phyloP scores from a whole-genome alignment of 225 moss, liverwort and hornwort species.

The Rhytidiadelphus loreus region DNA sequence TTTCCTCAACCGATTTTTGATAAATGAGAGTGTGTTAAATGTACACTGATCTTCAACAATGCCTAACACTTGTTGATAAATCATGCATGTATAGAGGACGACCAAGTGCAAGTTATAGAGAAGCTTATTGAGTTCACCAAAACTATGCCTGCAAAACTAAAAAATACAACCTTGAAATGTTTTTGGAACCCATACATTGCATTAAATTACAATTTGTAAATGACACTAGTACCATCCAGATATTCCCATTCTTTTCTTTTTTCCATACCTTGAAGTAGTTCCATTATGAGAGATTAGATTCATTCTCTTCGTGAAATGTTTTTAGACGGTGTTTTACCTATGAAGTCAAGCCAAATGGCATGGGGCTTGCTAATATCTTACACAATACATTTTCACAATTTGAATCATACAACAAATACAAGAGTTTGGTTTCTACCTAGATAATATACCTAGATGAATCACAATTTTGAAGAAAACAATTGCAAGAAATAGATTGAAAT shows the following conservation, averaged over 20 bases:
- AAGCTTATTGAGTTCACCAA: accelerated
- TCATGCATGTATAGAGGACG: neutral
- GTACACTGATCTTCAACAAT: neutral
- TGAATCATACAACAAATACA: too few species aligned
- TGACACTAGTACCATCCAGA: neutral
- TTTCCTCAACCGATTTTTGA: accelerated
- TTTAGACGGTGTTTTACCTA: too few species aligned
- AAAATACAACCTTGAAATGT: neutral
- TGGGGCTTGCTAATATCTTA: too few species aligned
- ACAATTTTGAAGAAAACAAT: neutral
- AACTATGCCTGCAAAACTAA: neutral
- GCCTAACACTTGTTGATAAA: neutral
- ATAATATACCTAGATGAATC: neutral
- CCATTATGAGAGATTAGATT: too few species aligned
- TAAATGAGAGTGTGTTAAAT: neutral
- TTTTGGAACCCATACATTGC: neutral
- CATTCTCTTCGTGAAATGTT: too few species aligned
- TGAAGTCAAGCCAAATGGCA: too few species aligned
- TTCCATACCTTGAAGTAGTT: too few species aligned
- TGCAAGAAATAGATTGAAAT: accelerated
- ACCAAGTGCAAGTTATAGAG: accelerated
- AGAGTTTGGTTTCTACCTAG: too few species aligned
- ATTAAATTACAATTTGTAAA: neutral
- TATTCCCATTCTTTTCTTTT: neutral
- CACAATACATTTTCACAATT: too few species aligned